Evolutionary conservation across 164 flowering plant species (phyloP), one percentile per base, ranked within the genome.

Genomic region (Stephania cephalantha): DNA sequence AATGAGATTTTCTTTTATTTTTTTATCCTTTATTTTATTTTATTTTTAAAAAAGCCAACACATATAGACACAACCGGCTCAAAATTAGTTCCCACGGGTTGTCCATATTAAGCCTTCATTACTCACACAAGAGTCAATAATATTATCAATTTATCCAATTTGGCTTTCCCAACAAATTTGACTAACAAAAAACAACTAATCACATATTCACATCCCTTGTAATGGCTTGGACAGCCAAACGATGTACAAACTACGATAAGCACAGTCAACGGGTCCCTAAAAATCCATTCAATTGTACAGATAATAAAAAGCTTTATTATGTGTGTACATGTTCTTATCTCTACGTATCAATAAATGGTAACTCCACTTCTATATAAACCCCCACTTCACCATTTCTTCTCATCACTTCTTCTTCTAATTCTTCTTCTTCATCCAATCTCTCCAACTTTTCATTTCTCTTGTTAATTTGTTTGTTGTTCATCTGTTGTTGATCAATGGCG

Each of bases 401-500:
- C 64, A 4, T 58, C 64, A 15, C 64, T 50, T 50, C 55, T 50
- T 5, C 55, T 50, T 50, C 42, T 25, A 48, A 50, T 8, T 48
- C 25, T 25, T 25, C 25, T 25, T 25, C 25, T 25, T 48, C 9
- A 48, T 48, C 9, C 9, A 8, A 48, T 12, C 53, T 12, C 13
- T 48, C 15, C 55, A 50, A 50, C 4, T 8, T 50, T n/a, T 12
- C 6, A 6, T 58, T 10, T 18, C 18, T 58, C 64, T 58, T 55
- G 18, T 55, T 6, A 9, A 0, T 3, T 55, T 1, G 63, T 55
- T 55, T 12, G 5, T 25, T 25, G 25, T 25, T 25, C 25, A 55
- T 55, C 63, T 18, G 1, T 29, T 11, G 17, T n/a, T 22, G 42
- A 45, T 42, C 55, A 76, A 77, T 77, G 79, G 79, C 79, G 6